Conservation (phyloP, 2,329 filamentous ascomycete genomes). For the Dactylonectria estremocensis region DNA sequence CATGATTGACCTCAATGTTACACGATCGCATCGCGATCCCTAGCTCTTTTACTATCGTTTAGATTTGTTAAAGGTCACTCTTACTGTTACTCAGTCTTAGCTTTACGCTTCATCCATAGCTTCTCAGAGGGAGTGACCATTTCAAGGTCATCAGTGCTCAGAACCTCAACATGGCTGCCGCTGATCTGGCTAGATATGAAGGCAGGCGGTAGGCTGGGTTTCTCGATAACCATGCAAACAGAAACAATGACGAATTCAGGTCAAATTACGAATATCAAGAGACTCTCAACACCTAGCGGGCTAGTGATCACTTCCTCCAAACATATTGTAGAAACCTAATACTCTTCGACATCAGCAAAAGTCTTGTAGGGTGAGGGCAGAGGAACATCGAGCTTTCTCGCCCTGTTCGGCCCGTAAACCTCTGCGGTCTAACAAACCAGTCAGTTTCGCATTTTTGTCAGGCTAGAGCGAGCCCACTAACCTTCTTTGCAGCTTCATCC, state of each 20-base stretch:
- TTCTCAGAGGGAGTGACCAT: too few species aligned
- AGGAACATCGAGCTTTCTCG: conserved; percentile 14
- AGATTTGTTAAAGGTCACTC: too few species aligned
- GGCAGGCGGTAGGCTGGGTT: too few species aligned
- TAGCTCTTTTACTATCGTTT: background rate
- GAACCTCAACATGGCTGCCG: too few species aligned
- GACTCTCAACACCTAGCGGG: background rate
- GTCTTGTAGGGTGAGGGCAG: conserved; percentile 14
- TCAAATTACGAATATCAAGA: background rate
- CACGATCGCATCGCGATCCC: too few species aligned
- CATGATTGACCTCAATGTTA: too few species aligned
- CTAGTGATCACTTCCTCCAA: background rate
- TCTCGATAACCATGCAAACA: too few species aligned
- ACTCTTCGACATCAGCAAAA: conserved; percentile 20
- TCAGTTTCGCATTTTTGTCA: background rate
- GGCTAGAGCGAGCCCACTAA: background rate
- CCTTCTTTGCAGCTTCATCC: conserved; percentile 21
- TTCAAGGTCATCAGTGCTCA: too few species aligned
- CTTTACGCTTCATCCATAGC: too few species aligned
- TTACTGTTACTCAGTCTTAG: too few species aligned
- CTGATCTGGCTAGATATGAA: too few species aligned
- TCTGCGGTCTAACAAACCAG: conserved; percentile 10
- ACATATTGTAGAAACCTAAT: background rate
- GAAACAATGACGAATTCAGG: background rate
- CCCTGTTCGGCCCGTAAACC: conserved; percentile 15